Evolutionary conservation across 768 basidiomycete species (phyloP).

Genomic region (Naganishia onofrii): DNA sequence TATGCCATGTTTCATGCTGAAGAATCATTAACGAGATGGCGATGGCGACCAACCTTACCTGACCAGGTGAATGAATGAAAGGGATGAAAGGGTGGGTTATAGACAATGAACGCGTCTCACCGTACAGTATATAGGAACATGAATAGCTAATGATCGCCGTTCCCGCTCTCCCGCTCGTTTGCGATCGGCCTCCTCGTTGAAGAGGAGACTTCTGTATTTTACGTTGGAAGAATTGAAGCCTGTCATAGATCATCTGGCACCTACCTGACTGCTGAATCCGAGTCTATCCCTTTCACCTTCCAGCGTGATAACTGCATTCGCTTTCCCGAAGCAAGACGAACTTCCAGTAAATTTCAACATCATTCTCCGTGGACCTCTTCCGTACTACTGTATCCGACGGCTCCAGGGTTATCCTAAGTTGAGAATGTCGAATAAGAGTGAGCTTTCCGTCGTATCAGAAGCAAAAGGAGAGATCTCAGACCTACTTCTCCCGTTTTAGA

Average conservation of each 20-base stretch:
- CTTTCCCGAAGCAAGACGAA: not conserved
- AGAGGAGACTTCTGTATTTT: too few species aligned
- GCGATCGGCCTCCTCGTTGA: not conserved
- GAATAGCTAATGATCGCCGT: constrained; percentile 14
- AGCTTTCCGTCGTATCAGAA: not conserved
- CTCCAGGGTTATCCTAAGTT: not conserved
- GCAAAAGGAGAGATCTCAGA: not conserved
- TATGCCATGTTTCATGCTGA: too few species aligned
- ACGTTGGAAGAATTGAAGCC: too few species aligned
- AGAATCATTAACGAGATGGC: too few species aligned
- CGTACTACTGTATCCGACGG: not conserved
- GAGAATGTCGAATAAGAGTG: constrained; percentile 18
- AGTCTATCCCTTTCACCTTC: not conserved
- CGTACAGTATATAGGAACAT: not conserved
- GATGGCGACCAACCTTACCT: too few species aligned
- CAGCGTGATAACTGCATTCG: not conserved
- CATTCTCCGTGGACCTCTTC: not conserved
- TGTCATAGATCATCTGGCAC: too few species aligned
- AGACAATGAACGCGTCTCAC: too few species aligned
- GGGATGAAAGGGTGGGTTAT: too few species aligned
- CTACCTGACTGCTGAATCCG: not conserved
- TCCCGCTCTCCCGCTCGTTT: constrained; percentile 3
- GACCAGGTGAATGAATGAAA: too few species aligned
- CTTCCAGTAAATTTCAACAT: not conserved
- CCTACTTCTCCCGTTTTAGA: not conserved